These are phyloP conservation scores for Calcarisporium arbuscula DNA, from an alignment of 2,329 filamentous ascomycete genomes.

Conservation along the genomic window DNA sequence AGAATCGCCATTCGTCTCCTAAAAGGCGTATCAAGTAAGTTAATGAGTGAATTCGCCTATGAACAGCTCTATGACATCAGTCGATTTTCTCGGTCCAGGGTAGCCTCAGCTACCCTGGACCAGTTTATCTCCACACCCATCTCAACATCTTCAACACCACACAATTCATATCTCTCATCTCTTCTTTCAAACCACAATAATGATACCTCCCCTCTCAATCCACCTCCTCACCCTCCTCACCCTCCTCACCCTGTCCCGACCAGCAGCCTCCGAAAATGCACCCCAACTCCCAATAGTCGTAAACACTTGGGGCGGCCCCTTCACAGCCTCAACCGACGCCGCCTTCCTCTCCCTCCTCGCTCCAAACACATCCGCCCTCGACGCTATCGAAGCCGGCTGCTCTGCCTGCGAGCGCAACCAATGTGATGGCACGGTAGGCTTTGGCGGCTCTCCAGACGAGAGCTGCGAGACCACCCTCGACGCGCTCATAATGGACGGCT, in stretches of 20 bases:
- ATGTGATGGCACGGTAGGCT: conserved; percentile 50
- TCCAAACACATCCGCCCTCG: conserved; percentile 32
- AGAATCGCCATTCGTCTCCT: too few relatives aligned
- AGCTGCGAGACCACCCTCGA: conserved; percentile 52
- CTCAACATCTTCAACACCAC: too few relatives aligned
- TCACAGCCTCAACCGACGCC: conserved; percentile 44
- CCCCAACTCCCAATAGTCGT: conserved; percentile 42
- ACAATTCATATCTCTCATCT: too few relatives aligned
- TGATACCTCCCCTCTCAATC: neutral
- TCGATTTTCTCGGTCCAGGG: too few relatives aligned
- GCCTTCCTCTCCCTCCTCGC: conserved; percentile 34
- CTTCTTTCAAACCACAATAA: neutral
- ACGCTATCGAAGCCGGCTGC: conserved; percentile 47
- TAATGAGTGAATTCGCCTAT: neutral
- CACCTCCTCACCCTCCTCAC: conserved; percentile 9
- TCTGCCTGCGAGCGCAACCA: conserved; percentile 43
- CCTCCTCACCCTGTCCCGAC: conserved; percentile 8
- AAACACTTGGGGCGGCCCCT: conserved; percentile 49
- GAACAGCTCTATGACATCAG: neutral
- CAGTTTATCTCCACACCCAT: too few relatives aligned
- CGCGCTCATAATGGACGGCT: conserved; percentile 53
- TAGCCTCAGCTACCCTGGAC: too few relatives aligned
- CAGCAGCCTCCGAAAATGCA: conserved; percentile 22
- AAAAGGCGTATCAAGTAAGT: too few relatives aligned
- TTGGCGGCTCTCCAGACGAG: conserved; percentile 49